Conservation (phyloP, 179 eudicot species). For the Pouteria campechiana region DNA sequence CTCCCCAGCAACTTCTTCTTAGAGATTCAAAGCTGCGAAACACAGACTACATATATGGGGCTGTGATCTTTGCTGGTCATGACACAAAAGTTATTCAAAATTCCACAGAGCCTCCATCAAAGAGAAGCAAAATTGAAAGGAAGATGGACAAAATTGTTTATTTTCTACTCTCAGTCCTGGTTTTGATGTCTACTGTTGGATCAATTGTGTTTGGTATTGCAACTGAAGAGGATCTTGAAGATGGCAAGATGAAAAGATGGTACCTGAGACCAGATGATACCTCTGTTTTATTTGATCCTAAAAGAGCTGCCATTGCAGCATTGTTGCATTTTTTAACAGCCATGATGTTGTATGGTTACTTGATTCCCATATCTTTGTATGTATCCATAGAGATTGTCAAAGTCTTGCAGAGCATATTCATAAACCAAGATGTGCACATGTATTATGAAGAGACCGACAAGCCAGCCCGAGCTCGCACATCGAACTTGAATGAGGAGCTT, state of each 20-base stretch:
- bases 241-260: conserved; percentile 57
- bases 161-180: conserved; percentile 31
- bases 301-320: conserved; percentile 40
- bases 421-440: conserved; percentile 59
- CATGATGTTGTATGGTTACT: conserved; percentile 40
- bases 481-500: conserved; percentile 74
- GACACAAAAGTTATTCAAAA: conserved; percentile 74
- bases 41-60: conserved; percentile 61
- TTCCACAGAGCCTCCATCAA: conserved; percentile 60
- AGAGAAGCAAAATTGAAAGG: conserved; percentile 65
- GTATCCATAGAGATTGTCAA: conserved; percentile 72
- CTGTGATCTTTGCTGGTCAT: conserved; percentile 56
- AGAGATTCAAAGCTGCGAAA: conserved; percentile 64
- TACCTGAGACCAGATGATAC: conserved; percentile 49
- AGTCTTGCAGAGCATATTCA: conserved; percentile 53
- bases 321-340: conserved; percentile 48
- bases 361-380: conserved; percentile 72
- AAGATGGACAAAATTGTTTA: conserved; percentile 50
- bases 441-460: conserved; percentile 56
- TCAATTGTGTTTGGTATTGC: conserved; percentile 47
- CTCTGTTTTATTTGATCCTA: conserved; percentile 35
- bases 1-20: conserved; percentile 55
- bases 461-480: conserved; percentile 72
- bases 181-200: conserved; percentile 29
- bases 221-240: conserved; percentile 34